These are phyloP conservation scores for Neurospora tetrasperma DNA, from an alignment of 495 filamentous ascomycete genomes.

Conservation along the genomic window DNA sequence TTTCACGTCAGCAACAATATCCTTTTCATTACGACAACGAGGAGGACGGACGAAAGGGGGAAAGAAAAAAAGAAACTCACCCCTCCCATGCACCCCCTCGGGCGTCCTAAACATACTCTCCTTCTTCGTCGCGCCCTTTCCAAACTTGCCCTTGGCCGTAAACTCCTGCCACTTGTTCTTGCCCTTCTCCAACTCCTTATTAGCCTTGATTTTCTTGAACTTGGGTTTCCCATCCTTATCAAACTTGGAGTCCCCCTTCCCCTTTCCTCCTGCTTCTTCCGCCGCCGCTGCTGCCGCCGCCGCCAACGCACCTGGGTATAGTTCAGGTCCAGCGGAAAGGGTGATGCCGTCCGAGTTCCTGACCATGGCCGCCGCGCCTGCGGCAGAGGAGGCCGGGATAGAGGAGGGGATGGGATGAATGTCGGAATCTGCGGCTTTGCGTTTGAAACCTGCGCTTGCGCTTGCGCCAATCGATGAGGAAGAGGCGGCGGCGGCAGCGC, in stretches of 20 bases:
- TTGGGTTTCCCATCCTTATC: constrained; percentile 32
- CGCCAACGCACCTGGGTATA: constrained; percentile 42
- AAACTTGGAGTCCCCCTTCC: constrained; percentile 8
- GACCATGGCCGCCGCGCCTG: constrained; percentile 15
- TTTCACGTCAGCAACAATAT: no score
- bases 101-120: constrained; percentile 96
- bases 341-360: constrained; percentile 50
- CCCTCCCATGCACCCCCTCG: constrained; percentile 74
- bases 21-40: no score
- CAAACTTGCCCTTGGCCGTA: constrained; percentile 53
- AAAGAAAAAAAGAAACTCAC: constrained; percentile 33
- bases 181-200: constrained; percentile 75
- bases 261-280: constrained; percentile 3
- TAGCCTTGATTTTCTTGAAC: constrained; percentile 76
- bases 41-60: no score
- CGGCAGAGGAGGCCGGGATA: constrained; percentile 10
- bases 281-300: not conserved
- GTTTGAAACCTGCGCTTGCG: constrained; percentile 25
- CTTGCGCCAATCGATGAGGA: constrained; percentile 25
- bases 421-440: constrained; percentile 13
- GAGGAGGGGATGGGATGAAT: constrained; percentile 16
- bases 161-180: constrained; percentile 96
- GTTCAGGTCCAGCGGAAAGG: constrained; percentile 67
- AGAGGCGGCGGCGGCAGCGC: constrained; percentile 43
- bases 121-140: constrained; percentile 49